Evolutionary conservation across 2,329 filamentous ascomycete species (phyloP).

Genomic region (Gaeumannomyces tritici): DNA sequence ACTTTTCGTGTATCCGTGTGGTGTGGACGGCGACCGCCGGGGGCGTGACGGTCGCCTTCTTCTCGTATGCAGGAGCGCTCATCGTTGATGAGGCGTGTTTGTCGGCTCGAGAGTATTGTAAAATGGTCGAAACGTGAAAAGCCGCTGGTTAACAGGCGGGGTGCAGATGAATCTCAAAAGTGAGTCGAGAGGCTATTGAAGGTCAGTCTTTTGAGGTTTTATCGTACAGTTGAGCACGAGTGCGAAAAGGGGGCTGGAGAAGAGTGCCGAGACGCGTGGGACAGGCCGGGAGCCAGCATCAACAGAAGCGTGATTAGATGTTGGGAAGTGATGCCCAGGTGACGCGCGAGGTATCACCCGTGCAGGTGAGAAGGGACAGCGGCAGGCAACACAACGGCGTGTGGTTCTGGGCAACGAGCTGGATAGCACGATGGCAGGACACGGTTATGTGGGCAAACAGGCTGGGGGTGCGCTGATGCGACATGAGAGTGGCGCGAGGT

Average conservation of each 20-base stretch:
- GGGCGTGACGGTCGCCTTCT: background rate
- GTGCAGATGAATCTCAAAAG: background rate
- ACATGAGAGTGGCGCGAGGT: background rate
- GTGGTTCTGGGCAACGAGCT: background rate
- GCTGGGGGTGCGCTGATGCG: background rate
- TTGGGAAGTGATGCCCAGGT: background rate
- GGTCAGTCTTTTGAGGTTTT: background rate
- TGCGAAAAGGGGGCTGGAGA: background rate
- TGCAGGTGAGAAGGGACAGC: background rate
- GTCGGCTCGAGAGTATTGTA: background rate
- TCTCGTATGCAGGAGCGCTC: background rate
- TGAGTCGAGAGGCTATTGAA: background rate
- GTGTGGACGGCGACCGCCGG: background rate
- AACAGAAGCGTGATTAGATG: background rate
- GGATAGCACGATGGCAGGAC: background rate
- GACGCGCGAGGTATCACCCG: background rate
- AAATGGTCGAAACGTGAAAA: background rate
- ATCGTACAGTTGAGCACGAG: background rate
- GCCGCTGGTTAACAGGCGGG: background rate
- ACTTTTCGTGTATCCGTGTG: constrained; percentile 9
- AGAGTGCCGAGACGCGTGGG: background rate
- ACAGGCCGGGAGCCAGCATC: background rate
- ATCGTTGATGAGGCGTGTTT: background rate
- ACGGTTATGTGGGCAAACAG: background rate
- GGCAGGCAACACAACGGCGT: background rate